A percentile compares a stretch with the other conserved stretches of the same genome.
phyloP scores from a whole-genome alignment of 805 yeast species.

The Blastobotrys attinorum region DNA sequence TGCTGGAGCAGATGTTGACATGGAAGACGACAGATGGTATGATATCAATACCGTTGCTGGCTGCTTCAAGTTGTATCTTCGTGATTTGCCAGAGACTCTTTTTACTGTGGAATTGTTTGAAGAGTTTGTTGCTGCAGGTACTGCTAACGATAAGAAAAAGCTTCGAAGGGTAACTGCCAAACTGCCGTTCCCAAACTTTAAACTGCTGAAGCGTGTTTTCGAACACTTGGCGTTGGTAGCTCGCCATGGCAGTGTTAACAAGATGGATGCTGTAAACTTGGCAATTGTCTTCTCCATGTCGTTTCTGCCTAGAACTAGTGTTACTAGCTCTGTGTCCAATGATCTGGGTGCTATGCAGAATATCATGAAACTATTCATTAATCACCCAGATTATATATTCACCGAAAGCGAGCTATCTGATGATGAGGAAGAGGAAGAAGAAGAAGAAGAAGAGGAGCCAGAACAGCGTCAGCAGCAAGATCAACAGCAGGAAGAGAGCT shows the following conservation, averaged over 20 bases:
- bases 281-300: constrained; percentile 82
- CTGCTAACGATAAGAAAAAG: constrained; percentile 21
- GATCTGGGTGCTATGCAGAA: constrained; percentile 48
- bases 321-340: constrained; percentile 35
- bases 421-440: background rate
- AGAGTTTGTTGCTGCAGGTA: constrained; percentile 35
- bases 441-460: background rate
- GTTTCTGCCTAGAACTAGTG: constrained; percentile 33
- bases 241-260: constrained; percentile 57
- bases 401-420: constrained; percentile 7
- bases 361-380: constrained; percentile 43
- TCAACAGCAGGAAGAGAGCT: too few species aligned
- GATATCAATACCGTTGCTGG: constrained; percentile 86
- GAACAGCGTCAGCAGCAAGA: background rate
- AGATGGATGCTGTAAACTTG: constrained; percentile 82
- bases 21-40: constrained; percentile 53
- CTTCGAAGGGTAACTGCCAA: constrained; percentile 28
- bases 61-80: constrained; percentile 70
- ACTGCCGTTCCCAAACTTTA: constrained; percentile 61
- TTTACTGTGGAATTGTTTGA: constrained; percentile 61
- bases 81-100: constrained; percentile 83
- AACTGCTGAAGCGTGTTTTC: constrained; percentile 57
- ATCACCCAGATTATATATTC: constrained; percentile 24
- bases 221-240: constrained; percentile 65
- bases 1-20: constrained; percentile 37